Evolutionary conservation across 805 yeast genomes (phyloP).

Genomic region (Lipomyces mesembrius): DNA sequence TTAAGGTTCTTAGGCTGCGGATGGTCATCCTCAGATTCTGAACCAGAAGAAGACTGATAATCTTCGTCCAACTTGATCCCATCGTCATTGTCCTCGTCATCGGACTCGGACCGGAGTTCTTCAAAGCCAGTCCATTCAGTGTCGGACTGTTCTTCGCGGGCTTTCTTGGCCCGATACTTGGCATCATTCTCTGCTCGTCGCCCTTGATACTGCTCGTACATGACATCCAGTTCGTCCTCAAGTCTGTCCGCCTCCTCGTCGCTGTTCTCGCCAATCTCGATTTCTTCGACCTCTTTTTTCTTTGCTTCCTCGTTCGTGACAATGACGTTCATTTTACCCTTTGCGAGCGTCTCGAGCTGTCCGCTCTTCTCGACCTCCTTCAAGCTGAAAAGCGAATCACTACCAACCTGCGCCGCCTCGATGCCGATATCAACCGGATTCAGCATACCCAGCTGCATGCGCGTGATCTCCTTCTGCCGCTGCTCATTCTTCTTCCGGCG

Average conservation of each 20-base stretch:
- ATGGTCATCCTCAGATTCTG: conserved; percentile 39
- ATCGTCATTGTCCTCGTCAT: conserved; percentile 43
- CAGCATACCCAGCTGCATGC: conserved; percentile 96
- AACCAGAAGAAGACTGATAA: conserved; percentile 41
- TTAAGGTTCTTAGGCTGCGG: conserved; percentile 33
- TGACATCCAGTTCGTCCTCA: conserved; percentile 79
- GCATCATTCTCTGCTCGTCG: conserved; percentile 51
- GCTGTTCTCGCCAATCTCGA: conserved; percentile 39
- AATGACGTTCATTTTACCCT: conserved; percentile 49
- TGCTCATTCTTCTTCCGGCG: conserved; percentile 79
- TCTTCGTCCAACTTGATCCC: conserved; percentile 44
- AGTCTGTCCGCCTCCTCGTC: conserved; percentile 53
- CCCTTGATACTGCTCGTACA: conserved; percentile 69
- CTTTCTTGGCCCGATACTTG: conserved; percentile 56
- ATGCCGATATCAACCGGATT: conserved; percentile 92
- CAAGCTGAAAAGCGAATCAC: conserved; percentile 79
- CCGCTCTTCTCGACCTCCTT: conserved; percentile 89
- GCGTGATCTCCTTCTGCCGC: conserved; percentile 82
- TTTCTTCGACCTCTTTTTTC: conserved; percentile 32
- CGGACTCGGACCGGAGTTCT: conserved; percentile 28
- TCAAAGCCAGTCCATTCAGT: conserved; percentile 58
- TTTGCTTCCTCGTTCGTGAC: conserved; percentile 45
- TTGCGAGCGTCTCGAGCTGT: conserved; percentile 44
- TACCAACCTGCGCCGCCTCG: conserved; percentile 83
- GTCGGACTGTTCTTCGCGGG: conserved; percentile 55